phyloP scores from a whole-genome alignment of 1,284 basidiomycete species.

The Sporisorium graminicola region DNA sequence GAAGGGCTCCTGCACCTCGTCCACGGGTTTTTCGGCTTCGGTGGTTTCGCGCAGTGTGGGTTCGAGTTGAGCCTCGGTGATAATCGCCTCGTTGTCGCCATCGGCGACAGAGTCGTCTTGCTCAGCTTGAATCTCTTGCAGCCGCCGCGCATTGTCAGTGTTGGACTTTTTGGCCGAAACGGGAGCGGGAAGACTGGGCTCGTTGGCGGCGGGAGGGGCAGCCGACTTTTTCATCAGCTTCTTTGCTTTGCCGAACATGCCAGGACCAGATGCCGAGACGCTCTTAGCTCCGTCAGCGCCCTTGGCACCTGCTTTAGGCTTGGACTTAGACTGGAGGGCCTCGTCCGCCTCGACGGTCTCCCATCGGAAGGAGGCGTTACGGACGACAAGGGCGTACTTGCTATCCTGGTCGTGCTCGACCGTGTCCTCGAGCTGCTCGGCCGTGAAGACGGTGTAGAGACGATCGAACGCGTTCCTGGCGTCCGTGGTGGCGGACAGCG shows the following conservation, averaged over 20 bases:
- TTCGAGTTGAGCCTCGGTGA: constrained; percentile 36
- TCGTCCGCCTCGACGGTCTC: constrained; percentile 54
- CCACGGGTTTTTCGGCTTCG: constrained; percentile 19
- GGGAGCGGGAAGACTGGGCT: constrained; percentile 28
- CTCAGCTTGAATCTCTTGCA: constrained; percentile 47
- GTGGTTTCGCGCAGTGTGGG: constrained; percentile 27
- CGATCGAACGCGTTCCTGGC: constrained; percentile 64
- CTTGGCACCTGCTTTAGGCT: constrained; percentile 23
- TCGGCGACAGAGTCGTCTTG: constrained; percentile 30
- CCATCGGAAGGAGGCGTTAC: constrained; percentile 56
- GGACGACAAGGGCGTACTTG: constrained; percentile 46
- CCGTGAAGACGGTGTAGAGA: constrained; percentile 74
- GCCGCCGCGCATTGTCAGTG: constrained; percentile 28
- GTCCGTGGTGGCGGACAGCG: constrained; percentile 64
- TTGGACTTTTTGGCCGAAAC: constrained; percentile 26
- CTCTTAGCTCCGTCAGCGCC: constrained; percentile 6
- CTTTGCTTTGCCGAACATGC: constrained; percentile 44
- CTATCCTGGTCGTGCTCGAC: constrained; percentile 76
- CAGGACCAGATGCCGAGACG: constrained; percentile 2
- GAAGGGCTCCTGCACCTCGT: constrained; percentile 54
- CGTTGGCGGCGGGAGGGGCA: constrained; percentile 31
- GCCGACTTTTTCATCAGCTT: constrained; percentile 28
- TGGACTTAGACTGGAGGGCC: constrained; percentile 26
- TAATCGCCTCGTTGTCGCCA: constrained; percentile 29
- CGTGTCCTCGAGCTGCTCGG: constrained; percentile 75